Evolutionary conservation across 805 yeast genomes (phyloP).

Genomic region (Novakomyces olei): DNA sequence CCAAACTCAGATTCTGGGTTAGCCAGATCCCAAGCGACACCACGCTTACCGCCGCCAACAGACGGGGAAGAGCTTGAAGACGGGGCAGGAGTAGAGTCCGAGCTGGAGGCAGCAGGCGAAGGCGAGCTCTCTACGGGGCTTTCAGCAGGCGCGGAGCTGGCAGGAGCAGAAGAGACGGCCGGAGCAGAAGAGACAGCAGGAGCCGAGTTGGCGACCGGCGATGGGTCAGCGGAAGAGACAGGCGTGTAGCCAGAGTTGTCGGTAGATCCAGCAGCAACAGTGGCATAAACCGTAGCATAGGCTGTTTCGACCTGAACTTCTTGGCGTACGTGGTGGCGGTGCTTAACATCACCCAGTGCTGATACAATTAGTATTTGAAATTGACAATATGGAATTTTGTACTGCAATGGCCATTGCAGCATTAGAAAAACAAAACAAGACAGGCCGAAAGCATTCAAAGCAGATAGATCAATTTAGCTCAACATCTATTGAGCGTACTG

Average conservation of each 20-base stretch:
- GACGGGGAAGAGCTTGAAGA: background rate
- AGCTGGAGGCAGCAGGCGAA: background rate
- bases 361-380: too few species aligned
- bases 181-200: constrained; percentile 5
- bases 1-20: background rate
- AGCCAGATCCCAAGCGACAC: constrained; percentile 1
- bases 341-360: background rate
- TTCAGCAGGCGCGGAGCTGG: constrained; percentile 2
- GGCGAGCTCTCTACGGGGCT: background rate
- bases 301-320: background rate
- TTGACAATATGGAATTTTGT: too few species aligned
- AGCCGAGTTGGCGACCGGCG: background rate
- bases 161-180: constrained; percentile 4
- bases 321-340: constrained; percentile 1
- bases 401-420: too few species aligned
- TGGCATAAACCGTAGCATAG: background rate
- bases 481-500: too few species aligned
- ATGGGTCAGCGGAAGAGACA: background rate
- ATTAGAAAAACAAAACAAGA: too few species aligned
- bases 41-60: constrained; percentile 2
- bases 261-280: background rate
- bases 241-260: too few species aligned
- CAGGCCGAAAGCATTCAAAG: too few species aligned
- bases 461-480: too few species aligned
- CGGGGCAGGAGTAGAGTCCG: background rate